Evolutionary conservation across 2,329 filamentous ascomycete genomes (phyloP).

Genomic region (Erysiphe pulchra): DNA sequence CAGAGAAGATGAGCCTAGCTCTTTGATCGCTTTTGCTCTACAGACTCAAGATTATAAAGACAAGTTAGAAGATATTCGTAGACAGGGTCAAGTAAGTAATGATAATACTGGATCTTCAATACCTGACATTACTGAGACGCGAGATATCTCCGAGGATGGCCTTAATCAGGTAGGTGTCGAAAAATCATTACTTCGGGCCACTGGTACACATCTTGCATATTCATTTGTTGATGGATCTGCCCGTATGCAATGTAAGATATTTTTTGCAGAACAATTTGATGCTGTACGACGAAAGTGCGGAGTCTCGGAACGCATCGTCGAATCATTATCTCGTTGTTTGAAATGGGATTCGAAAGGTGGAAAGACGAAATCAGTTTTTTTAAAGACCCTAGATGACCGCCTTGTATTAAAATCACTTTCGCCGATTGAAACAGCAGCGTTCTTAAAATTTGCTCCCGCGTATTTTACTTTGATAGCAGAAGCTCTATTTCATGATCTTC

Average conservation of each 20-base stretch:
- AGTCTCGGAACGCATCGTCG: slow-evolving; percentile 76
- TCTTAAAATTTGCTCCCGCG: slow-evolving; percentile 81
- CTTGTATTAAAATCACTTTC: slow-evolving; percentile 63
- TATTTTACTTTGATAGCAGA: slow-evolving; percentile 97
- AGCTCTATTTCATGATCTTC: slow-evolving; percentile 80
- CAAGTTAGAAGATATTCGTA: slow-evolving; percentile 46
- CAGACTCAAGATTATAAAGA: slow-evolving; percentile 66
- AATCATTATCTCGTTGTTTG: slow-evolving; percentile 79
- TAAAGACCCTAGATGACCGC: slow-evolving; percentile 87
- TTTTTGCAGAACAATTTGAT: slow-evolving; percentile 95
- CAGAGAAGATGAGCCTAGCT: slow-evolving; percentile 89
- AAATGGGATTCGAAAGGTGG: slow-evolving; percentile 98
- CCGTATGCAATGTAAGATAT: slow-evolving; percentile 92
- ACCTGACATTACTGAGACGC: background rate
- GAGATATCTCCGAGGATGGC: slow-evolving; percentile 12
- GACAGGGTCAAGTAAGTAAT: slow-evolving; percentile 19
- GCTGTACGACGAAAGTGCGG: slow-evolving; percentile 81
- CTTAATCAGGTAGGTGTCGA: slow-evolving; percentile 50
- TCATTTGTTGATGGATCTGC: slow-evolving; percentile 87
- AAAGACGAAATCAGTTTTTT: slow-evolving; percentile 90
- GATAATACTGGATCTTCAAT: slow-evolving; percentile 12
- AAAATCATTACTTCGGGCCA: slow-evolving; percentile 57
- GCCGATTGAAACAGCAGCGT: slow-evolving; percentile 75
- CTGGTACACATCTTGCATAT: slow-evolving; percentile 84
- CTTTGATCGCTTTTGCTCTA: slow-evolving; percentile 77